These are phyloP conservation scores for Alternaria viburni DNA, from an alignment of 2,329 filamentous ascomycete species.

Conservation along the genomic window DNA sequence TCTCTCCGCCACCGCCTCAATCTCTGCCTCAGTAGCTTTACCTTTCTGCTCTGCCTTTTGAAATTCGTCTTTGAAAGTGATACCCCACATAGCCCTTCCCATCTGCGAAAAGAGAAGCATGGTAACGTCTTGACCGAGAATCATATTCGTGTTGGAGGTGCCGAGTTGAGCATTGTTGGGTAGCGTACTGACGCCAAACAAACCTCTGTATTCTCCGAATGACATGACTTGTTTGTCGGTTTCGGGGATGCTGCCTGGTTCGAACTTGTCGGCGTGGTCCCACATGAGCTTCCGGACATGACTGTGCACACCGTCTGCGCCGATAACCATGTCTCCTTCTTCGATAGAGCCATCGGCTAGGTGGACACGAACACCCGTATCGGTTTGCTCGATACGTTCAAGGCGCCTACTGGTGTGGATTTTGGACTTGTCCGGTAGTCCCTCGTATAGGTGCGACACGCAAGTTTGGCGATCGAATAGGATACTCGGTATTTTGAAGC, in stretches of 20 bases:
- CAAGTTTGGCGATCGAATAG: constrained; percentile 26
- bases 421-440: constrained; percentile 25
- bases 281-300: constrained; percentile 28
- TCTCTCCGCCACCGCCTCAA: constrained; percentile 31
- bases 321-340: constrained; percentile 30
- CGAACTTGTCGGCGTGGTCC: constrained; percentile 18
- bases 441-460: constrained; percentile 26
- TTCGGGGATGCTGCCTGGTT: constrained; percentile 10
- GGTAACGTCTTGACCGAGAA: constrained; percentile 28
- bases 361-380: constrained; percentile 18
- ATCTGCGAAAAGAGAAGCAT: constrained; percentile 36
- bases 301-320: constrained; percentile 34
- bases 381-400: constrained; percentile 19
- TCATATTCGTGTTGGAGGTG: constrained; percentile 29
- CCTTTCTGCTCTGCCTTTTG: constrained; percentile 10
- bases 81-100: constrained; percentile 14
- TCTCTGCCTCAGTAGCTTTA: constrained; percentile 30
- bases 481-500: constrained; percentile 12
- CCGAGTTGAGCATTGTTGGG: constrained; percentile 28
- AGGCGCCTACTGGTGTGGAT: constrained; percentile 20
- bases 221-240: constrained; percentile 16
- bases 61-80: constrained; percentile 16
- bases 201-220: constrained; percentile 16
- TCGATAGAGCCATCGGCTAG: constrained; percentile 23
- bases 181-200: constrained; percentile 20